phyloP scores from a whole-genome alignment of 345 rosid genomes.

The Eucalyptus melliodora region DNA sequence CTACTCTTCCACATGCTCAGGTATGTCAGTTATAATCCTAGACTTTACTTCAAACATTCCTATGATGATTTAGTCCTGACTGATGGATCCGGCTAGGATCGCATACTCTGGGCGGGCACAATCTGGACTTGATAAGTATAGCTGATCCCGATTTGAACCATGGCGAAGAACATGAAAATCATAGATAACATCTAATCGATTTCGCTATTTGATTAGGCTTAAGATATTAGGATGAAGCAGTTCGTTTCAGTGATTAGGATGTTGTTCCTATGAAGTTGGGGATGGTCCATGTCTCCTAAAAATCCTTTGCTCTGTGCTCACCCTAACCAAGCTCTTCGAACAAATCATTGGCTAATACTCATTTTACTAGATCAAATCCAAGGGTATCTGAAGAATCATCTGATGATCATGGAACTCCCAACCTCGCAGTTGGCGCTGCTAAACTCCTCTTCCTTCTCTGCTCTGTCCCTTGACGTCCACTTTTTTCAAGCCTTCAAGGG shows the following conservation, averaged over 20 bases:
- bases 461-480: neutral
- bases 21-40: neutral
- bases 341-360: neutral
- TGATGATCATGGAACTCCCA: neutral
- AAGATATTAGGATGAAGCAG: fast-evolving
- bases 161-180: fast-evolving
- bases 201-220: neutral
- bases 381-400: neutral
- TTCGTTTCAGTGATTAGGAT: neutral
- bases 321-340: neutral
- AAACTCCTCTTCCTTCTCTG: neutral
- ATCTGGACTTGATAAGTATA: neutral
- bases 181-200: fast-evolving
- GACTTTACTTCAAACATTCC: neutral
- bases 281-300: neutral
- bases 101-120: neutral
- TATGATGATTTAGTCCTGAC: neutral
- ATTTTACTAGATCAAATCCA: neutral
- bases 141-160: fast-evolving
- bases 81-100: neutral
- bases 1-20: neutral
- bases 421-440: neutral
- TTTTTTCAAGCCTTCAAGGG: neutral
- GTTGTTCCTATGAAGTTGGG: neutral
- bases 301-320: neutral